phyloP scores from a whole-genome alignment of 257 asterid genomes.

The Anisodus acutangulus region DNA sequence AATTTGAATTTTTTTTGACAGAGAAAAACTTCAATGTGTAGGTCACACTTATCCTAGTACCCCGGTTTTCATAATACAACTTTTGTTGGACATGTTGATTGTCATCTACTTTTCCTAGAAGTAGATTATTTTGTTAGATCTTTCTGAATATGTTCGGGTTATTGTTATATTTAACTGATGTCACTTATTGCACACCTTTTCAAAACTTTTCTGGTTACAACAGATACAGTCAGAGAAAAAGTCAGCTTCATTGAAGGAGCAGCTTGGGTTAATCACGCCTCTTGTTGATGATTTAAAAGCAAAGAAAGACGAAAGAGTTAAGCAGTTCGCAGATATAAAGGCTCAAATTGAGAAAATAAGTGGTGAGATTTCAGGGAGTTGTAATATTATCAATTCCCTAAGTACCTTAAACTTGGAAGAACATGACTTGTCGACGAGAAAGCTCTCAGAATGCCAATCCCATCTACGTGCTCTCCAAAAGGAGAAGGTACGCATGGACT shows the following conservation, averaged over 20 bases:
- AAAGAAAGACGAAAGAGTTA: constrained; percentile 75
- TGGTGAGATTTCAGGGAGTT: constrained; percentile 74
- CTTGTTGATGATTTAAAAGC: constrained; percentile 73
- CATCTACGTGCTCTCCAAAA: constrained; percentile 75
- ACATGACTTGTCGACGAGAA: constrained; percentile 80
- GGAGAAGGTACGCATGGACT: constrained; percentile 68
- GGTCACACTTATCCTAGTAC: too few relatives aligned
- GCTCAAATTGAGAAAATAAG: constrained; percentile 81
- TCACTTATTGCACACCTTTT: not conserved
- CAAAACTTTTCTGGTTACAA: constrained; percentile 31
- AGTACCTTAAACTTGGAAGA: constrained; percentile 58
- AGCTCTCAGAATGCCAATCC: constrained; percentile 78
- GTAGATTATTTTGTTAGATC: too few relatives aligned
- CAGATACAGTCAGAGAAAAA: constrained; percentile 65
- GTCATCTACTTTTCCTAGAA: too few relatives aligned
- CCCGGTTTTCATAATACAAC: too few relatives aligned
- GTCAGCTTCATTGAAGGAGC: constrained; percentile 67
- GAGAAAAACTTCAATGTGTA: too few relatives aligned
- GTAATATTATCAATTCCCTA: constrained; percentile 48
- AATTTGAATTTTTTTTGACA: too few relatives aligned
- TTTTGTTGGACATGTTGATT: too few relatives aligned
- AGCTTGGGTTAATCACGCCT: constrained; percentile 71
- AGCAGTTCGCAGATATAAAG: constrained; percentile 76
- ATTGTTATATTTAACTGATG: not conserved
- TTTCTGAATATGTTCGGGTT: not conserved